Evolutionary conservation across 2,329 filamentous ascomycete species (phyloP).

Genomic region (Botryotinia narcissicola): DNA sequence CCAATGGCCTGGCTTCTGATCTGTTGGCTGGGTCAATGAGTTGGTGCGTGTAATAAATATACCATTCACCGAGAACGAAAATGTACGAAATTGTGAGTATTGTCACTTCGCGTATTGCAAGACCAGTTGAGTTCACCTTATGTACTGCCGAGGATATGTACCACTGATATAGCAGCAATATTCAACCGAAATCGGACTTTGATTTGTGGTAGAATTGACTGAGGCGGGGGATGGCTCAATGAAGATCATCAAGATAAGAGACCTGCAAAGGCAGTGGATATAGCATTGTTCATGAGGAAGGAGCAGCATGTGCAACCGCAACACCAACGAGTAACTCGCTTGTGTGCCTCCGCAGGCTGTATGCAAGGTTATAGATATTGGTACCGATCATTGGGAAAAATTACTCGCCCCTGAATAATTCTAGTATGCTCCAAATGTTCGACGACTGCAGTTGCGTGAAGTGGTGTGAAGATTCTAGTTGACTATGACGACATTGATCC

Average conservation of each 20-base stretch:
- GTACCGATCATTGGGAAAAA: conserved; percentile 1
- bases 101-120: conserved; percentile 2
- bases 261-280: neutral
- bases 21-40: neutral
- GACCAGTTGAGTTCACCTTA: neutral
- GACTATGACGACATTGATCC: neutral
- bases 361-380: conserved; percentile 1
- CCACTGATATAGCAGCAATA: neutral
- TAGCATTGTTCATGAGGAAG: neutral
- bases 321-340: neutral
- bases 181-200: neutral
- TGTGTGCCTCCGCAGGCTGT: conserved; percentile 4
- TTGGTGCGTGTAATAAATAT: neutral
- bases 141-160: neutral
- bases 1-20: conserved; percentile 1
- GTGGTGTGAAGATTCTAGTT: neutral
- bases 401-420: neutral
- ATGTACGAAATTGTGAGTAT: conserved; percentile 3
- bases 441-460: neutral
- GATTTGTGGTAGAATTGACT: too few relatives aligned
- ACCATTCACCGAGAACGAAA: neutral
- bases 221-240: neutral
- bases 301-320: neutral
- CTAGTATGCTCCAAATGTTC: neutral
- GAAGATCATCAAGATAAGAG: neutral